Percentiles rank a stretch among this genome's conserved stretches.
These are phyloP conservation scores for Podaxis mareebaensis DNA, from an alignment of 768 basidiomycete genomes.

Conservation along the genomic window DNA sequence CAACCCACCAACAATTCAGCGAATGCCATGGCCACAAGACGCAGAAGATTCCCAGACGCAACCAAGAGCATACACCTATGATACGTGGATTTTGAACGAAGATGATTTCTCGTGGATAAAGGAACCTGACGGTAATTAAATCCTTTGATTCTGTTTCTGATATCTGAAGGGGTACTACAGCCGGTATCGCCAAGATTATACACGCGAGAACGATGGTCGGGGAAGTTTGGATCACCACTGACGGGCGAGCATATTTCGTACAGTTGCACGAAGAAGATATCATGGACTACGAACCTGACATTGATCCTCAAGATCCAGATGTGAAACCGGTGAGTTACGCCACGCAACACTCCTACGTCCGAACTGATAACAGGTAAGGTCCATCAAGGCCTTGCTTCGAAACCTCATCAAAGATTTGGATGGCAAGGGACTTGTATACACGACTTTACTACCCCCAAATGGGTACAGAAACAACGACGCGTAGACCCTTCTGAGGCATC, in stretches of 20 bases:
- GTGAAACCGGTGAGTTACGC: slow-evolving; percentile 5
- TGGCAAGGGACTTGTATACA: slow-evolving; percentile 87
- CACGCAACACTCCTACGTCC: not conserved
- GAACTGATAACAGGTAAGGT: slow-evolving; percentile 7
- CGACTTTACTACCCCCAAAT: slow-evolving; percentile 69
- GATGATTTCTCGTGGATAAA: slow-evolving; percentile 72
- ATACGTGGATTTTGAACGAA: slow-evolving; percentile 72
- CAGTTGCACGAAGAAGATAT: slow-evolving; percentile 47
- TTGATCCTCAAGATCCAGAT: slow-evolving; percentile 16
- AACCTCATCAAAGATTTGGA: slow-evolving; percentile 27
- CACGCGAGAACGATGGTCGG: slow-evolving; percentile 58
- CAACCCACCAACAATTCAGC: slow-evolving; percentile 75
- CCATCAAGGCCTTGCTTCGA: slow-evolving; percentile 17
- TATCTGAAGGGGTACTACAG: slow-evolving; percentile 34
- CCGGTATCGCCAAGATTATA: slow-evolving; percentile 64
- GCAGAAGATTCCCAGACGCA: slow-evolving; percentile 35
- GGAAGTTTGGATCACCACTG: slow-evolving; percentile 85
- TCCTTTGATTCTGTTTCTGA: not conserved
- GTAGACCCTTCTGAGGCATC: slow-evolving; percentile 47
- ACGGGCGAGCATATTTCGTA: slow-evolving; percentile 81
- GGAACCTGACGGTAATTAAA: slow-evolving; percentile 63
- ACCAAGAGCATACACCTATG: slow-evolving; percentile 45
- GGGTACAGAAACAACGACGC: slow-evolving; percentile 76
- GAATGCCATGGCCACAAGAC: slow-evolving; percentile 79
- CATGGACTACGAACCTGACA: slow-evolving; percentile 13